Evolutionary conservation across 768 basidiomycete genomes (phyloP).

Genomic region (Aureoboletus auriporus): DNA sequence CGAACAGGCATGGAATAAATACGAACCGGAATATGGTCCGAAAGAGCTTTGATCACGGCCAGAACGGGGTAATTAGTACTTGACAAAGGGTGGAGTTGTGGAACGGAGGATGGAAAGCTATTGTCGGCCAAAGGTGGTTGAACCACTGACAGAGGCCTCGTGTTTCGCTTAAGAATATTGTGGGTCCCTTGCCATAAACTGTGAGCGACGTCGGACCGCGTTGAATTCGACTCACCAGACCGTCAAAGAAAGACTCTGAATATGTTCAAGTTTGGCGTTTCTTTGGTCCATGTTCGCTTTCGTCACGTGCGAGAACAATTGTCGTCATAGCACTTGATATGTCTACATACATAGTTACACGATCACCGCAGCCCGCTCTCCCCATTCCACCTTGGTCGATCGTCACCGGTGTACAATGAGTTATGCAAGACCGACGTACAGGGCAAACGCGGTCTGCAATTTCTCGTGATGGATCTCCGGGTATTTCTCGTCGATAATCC

Average conservation of each 20-base stretch:
- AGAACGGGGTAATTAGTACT: constrained; percentile 25
- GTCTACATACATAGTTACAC: too few relatives aligned
- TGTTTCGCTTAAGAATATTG: constrained; percentile 18
- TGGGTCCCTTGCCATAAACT: too few relatives aligned
- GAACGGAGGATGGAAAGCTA: constrained; percentile 19
- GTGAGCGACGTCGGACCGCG: too few relatives aligned
- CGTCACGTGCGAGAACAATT: constrained; percentile 29
- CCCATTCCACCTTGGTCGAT: too few relatives aligned
- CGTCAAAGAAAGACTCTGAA: too few relatives aligned
- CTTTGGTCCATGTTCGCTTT: constrained; percentile 54
- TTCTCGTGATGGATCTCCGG: constrained; percentile 70
- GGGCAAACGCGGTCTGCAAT: constrained; percentile 53
- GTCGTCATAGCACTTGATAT: constrained; percentile 7
- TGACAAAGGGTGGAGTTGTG: constrained; percentile 23
- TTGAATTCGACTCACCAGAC: too few relatives aligned
- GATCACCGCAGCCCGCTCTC: too few relatives aligned
- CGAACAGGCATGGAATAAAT: constrained; percentile 26
- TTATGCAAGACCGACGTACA: constrained; percentile 51
- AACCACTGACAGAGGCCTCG: constrained; percentile 16
- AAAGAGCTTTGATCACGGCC: constrained; percentile 22
- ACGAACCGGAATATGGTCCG: constrained; percentile 22
- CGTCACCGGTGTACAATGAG: too few relatives aligned
- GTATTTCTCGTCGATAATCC: constrained; percentile 51
- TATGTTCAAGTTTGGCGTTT: constrained; percentile 32
- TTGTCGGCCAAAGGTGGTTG: constrained; percentile 23